Evolutionary conservation across 345 rosid species (phyloP).

Genomic region (Syzygium jambos): DNA sequence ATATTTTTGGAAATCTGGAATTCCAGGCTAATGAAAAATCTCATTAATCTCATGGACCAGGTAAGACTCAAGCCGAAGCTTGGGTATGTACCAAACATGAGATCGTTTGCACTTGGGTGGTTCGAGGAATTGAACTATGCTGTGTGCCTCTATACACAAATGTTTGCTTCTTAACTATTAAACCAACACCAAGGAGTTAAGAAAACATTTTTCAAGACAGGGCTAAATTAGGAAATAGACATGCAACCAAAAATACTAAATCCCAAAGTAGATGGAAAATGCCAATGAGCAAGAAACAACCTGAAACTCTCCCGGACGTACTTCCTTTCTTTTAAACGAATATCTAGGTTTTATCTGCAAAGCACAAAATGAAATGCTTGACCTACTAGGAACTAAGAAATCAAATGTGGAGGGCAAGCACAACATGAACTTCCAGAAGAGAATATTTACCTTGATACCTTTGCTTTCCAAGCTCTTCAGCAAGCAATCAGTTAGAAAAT

Average conservation of each 20-base stretch:
- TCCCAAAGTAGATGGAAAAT: background rate
- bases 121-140: background rate
- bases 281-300: conserved; percentile 11
- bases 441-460: conserved; percentile 62
- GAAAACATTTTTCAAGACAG: background rate
- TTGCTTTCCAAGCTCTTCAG: conserved; percentile 96
- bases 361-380: conserved; percentile 7
- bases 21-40: background rate
- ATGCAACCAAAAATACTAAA: background rate
- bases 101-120: background rate
- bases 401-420: background rate
- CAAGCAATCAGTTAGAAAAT: conserved; percentile 87
- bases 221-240: background rate
- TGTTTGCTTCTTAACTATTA: background rate
- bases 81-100: background rate
- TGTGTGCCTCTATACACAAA: background rate
- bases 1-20: background rate
- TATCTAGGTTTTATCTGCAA: conserved; percentile 93
- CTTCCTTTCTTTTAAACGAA: conserved; percentile 95
- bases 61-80: background rate
- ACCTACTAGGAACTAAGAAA: background rate
- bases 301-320: conserved; percentile 88
- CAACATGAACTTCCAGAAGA: background rate
- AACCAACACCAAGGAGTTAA: background rate
- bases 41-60: background rate